These are phyloP conservation scores for Cudoniella acicularis DNA, from an alignment of 495 filamentous ascomycete genomes.

Conservation along the genomic window DNA sequence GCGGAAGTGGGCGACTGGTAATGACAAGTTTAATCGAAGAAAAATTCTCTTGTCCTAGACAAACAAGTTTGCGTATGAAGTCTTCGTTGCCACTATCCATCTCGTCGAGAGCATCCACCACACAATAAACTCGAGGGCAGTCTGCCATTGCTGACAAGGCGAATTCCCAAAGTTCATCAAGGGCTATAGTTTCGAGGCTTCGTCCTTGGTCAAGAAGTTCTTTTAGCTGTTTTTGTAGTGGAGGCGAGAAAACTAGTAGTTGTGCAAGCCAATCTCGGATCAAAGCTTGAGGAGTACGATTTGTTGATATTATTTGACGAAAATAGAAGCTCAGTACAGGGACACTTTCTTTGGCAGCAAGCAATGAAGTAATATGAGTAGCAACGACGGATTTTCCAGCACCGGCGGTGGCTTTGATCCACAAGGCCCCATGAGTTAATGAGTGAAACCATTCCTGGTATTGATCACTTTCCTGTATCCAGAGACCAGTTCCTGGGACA, in stretches of 20 bases:
- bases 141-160: slow-evolving; percentile 25
- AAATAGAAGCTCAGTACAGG: slow-evolving; percentile 54
- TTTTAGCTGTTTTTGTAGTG: slow-evolving; percentile 34
- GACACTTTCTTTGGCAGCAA: slow-evolving; percentile 27
- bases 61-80: not conserved
- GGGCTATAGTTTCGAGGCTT: slow-evolving; percentile 13
- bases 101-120: slow-evolving; percentile 49
- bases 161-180: slow-evolving; percentile 13
- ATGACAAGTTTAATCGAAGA: slow-evolving; percentile 7
- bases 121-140: slow-evolving; percentile 36
- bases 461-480: slow-evolving; percentile 33
- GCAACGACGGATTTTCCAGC: slow-evolving; percentile 51
- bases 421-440: slow-evolving; percentile 35
- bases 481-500: slow-evolving; percentile 40
- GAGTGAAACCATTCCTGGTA: slow-evolving; percentile 41
- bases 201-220: slow-evolving; percentile 16
- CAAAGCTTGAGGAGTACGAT: slow-evolving; percentile 37
- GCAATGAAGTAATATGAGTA: slow-evolving; percentile 32
- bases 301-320: slow-evolving; percentile 47
- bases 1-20: slow-evolving; percentile 12
- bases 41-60: not conserved
- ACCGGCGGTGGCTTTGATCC: slow-evolving; percentile 48
- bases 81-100: slow-evolving; percentile 19
- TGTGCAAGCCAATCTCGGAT: slow-evolving; percentile 43
- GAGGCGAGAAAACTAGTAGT: slow-evolving; percentile 35